A percentile compares a stretch with the other conserved stretches of the same genome.
Conservation (phyloP, 805 yeast genomes). For the Nakazawaea ishiwadae region DNA sequence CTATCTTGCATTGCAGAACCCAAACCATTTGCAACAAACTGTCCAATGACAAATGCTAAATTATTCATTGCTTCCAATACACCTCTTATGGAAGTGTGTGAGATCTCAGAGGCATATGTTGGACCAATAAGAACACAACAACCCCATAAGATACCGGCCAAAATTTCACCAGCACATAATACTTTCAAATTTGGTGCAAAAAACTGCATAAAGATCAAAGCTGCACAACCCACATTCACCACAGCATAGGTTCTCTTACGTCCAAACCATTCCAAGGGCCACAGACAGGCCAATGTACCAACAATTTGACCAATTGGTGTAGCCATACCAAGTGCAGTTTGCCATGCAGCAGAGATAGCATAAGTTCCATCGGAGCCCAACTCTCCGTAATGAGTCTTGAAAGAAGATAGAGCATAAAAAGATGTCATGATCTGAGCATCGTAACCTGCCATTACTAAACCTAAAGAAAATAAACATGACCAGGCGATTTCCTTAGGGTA, state of each 20-base stretch:
- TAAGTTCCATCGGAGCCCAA: slow-evolving; percentile 15
- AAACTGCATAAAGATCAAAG: slow-evolving; percentile 42
- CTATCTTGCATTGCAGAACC: slow-evolving; percentile 28
- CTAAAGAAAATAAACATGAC: slow-evolving; percentile 32
- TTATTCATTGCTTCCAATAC: slow-evolving; percentile 46
- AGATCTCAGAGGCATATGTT: slow-evolving; percentile 51
- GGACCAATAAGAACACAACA: slow-evolving; percentile 45
- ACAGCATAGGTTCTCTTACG: slow-evolving; percentile 33
- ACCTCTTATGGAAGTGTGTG: slow-evolving; percentile 45
- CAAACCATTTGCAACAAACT: slow-evolving; percentile 51
- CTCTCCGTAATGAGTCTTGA: slow-evolving; percentile 30
- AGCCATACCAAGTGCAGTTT: slow-evolving; percentile 27
- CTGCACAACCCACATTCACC: slow-evolving; percentile 25
- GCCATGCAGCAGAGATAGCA: slow-evolving; percentile 33
- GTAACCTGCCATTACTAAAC: slow-evolving; percentile 38
- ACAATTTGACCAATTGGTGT: slow-evolving; percentile 35
- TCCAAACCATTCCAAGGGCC: slow-evolving; percentile 40
- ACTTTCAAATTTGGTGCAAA: slow-evolving; percentile 36
- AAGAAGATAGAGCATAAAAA: slow-evolving; percentile 33
- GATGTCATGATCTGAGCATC: slow-evolving; percentile 30
- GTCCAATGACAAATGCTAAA: slow-evolving; percentile 53
- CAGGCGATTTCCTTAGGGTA: slow-evolving; percentile 29
- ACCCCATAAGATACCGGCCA: slow-evolving; percentile 50
- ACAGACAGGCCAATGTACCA: slow-evolving; percentile 42
- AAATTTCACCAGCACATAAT: slow-evolving; percentile 35